These are phyloP conservation scores for Eruca vesicaria DNA, from an alignment of 441 rosid species.

Conservation along the genomic window DNA sequence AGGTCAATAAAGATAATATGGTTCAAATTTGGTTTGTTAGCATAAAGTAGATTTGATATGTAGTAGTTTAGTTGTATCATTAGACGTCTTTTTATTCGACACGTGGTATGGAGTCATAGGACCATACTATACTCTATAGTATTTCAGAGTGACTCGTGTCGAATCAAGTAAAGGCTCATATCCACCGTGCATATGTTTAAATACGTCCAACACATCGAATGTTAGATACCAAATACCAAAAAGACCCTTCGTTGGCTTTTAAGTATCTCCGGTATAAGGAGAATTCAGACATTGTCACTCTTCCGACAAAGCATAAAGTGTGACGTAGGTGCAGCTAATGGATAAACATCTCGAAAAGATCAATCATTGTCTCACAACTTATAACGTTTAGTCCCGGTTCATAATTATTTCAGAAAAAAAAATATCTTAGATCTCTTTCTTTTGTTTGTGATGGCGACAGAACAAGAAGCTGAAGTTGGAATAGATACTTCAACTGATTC, in stretches of 20 bases:
- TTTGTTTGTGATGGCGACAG: slow-evolving; percentile 21
- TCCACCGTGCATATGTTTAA: background rate
- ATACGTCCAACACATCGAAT: background rate
- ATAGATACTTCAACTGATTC: slow-evolving; percentile 20
- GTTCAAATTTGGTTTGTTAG: slow-evolving; percentile 4
- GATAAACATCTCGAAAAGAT: slow-evolving; percentile 30
- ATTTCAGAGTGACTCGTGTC: background rate
- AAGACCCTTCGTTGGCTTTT: background rate
- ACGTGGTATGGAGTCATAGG: background rate
- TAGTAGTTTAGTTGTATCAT: background rate
- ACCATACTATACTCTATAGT: background rate
- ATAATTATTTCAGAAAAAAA: background rate
- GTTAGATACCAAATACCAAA: background rate
- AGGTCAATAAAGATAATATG: slow-evolving; percentile 1
- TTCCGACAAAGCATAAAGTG: background rate
- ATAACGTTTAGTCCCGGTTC: background rate
- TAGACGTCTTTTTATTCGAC: background rate
- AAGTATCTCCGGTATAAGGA: background rate
- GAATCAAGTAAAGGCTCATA: background rate
- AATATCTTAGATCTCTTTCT: background rate
- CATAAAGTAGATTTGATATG: background rate
- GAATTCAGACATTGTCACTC: background rate
- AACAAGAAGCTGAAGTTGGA: slow-evolving; percentile 6
- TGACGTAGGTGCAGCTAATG: slow-evolving; percentile 22
- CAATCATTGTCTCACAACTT: slow-evolving; percentile 17